These are phyloP conservation scores for Elaphomyces granulatus DNA, from an alignment of 495 filamentous ascomycete species.

Conservation along the genomic window DNA sequence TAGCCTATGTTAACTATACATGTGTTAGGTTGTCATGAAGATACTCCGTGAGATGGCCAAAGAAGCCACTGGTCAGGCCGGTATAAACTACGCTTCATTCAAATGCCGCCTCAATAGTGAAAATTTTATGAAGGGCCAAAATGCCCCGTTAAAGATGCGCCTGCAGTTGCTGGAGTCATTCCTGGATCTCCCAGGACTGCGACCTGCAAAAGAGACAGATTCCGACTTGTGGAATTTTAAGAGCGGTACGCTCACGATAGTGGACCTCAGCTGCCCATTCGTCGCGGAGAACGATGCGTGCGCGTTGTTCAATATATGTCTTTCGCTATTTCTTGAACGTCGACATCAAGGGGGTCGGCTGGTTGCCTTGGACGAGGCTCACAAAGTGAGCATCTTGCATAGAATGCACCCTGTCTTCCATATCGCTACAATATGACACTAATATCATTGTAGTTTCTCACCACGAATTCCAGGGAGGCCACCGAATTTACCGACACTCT, in stretches of 20 bases:
- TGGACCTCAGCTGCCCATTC: slow-evolving; percentile 63
- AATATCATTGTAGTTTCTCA: slow-evolving; percentile 38
- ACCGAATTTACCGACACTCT: slow-evolving; percentile 45
- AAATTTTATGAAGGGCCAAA: slow-evolving; percentile 10
- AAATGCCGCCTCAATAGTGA: not conserved
- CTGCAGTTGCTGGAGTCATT: slow-evolving; percentile 19
- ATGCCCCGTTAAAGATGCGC: slow-evolving; percentile 13
- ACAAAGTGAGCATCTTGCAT: slow-evolving; percentile 39
- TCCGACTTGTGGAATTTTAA: slow-evolving; percentile 14
- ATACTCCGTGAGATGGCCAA: slow-evolving; percentile 31
- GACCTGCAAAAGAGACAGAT: slow-evolving; percentile 2
- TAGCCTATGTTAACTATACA: slow-evolving; percentile 36
- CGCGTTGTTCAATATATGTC: slow-evolving; percentile 51
- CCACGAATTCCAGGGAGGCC: slow-evolving; percentile 23
- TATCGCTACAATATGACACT: not conserved
- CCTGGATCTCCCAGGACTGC: slow-evolving; percentile 3
- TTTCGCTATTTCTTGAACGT: slow-evolving; percentile 45
- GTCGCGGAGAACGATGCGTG: slow-evolving; percentile 52
- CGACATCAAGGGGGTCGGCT: slow-evolving; percentile 27
- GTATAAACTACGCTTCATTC: slow-evolving; percentile 5
- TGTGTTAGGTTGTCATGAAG: slow-evolving; percentile 24
- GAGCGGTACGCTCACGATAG: slow-evolving; percentile 47
- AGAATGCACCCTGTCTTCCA: too few species aligned
- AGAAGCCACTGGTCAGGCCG: slow-evolving; percentile 41
- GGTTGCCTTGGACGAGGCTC: slow-evolving; percentile 45